Evolutionary conservation across 805 yeast species (phyloP).

Genomic region (Candida hungchunana): DNA sequence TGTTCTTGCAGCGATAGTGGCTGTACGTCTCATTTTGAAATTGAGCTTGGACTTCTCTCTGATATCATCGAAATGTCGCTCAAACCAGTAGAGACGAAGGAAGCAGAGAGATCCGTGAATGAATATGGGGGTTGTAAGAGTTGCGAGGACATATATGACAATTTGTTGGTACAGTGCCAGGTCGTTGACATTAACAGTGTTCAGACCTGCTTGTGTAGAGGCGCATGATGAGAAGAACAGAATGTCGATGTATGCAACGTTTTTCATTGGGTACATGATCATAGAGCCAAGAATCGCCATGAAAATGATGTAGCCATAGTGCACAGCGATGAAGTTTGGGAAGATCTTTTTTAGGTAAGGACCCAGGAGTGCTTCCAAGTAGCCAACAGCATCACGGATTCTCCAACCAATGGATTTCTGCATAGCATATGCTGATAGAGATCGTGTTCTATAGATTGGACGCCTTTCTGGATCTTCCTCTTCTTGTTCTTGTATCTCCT

Average conservation of each 20-base stretch:
- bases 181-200: constrained; percentile 66
- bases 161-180: constrained; percentile 78
- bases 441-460: constrained; percentile 9
- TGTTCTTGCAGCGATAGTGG: constrained; percentile 58
- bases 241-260: constrained; percentile 68
- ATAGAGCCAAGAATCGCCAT: constrained; percentile 67
- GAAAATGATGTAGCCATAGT: constrained; percentile 63
- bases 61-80: constrained; percentile 79
- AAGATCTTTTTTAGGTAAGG: constrained; percentile 36
- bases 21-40: constrained; percentile 76
- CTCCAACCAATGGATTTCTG: constrained; percentile 37
- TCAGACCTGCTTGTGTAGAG: constrained; percentile 88
- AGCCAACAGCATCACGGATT: constrained; percentile 34
- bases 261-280: constrained; percentile 69
- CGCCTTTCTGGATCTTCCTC: background rate
- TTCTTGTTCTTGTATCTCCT: background rate
- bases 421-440: constrained; percentile 17
- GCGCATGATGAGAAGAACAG: constrained; percentile 75
- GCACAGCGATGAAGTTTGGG: constrained; percentile 53
- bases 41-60: constrained; percentile 72
- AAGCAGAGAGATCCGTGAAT: constrained; percentile 78
- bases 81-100: constrained; percentile 84
- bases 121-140: constrained; percentile 80
- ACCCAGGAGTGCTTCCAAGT: constrained; percentile 27
- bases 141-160: constrained; percentile 54